These are phyloP conservation scores for Penicillium freii DNA, from an alignment of 2,329 filamentous ascomycete genomes.

Conservation along the genomic window DNA sequence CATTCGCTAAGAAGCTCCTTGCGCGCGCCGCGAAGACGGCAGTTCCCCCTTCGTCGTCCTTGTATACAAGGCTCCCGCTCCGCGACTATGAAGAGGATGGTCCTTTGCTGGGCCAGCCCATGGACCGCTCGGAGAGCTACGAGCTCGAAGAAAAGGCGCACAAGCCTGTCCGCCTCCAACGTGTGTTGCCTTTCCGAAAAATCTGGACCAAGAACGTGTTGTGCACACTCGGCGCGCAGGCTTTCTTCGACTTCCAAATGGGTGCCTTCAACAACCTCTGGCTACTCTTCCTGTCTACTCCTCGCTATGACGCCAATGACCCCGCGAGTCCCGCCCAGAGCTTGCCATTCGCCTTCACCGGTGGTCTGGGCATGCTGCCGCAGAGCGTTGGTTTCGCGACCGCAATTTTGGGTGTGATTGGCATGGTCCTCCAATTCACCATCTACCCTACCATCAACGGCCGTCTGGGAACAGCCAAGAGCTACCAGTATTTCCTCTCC, in stretches of 20 bases:
- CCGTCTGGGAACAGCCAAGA: slow-evolving; percentile 65
- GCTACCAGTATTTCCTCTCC: slow-evolving; percentile 65
- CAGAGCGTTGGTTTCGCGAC: slow-evolving; percentile 71
- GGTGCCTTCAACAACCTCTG: slow-evolving; percentile 71
- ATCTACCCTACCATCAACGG: slow-evolving; percentile 68
- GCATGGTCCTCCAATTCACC: slow-evolving; percentile 68
- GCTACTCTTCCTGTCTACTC: slow-evolving; percentile 74
- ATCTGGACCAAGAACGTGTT: slow-evolving; percentile 58
- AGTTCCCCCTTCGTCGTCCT: slow-evolving; percentile 31
- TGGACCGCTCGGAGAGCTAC: slow-evolving; percentile 35
- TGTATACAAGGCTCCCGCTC: slow-evolving; percentile 36
- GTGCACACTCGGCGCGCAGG: slow-evolving; percentile 60
- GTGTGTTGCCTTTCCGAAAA: slow-evolving; percentile 47
- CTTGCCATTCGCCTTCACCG: slow-evolving; percentile 61
- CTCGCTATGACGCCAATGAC: slow-evolving; percentile 52
- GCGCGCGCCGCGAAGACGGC: slow-evolving; percentile 26
- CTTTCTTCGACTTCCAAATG: slow-evolving; percentile 72
- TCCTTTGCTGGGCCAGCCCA: slow-evolving; percentile 33
- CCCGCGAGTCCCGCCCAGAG: slow-evolving; percentile 42
- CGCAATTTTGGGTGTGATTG: slow-evolving; percentile 70
- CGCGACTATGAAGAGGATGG: slow-evolving; percentile 39
- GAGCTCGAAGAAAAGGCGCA: slow-evolving; percentile 39
- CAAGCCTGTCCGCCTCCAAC: slow-evolving; percentile 39
- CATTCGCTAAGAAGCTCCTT: slow-evolving; percentile 30
- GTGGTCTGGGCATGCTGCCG: slow-evolving; percentile 70